phyloP scores from a whole-genome alignment of 2,329 filamentous ascomycete species.

The Alternaria viburni region DNA sequence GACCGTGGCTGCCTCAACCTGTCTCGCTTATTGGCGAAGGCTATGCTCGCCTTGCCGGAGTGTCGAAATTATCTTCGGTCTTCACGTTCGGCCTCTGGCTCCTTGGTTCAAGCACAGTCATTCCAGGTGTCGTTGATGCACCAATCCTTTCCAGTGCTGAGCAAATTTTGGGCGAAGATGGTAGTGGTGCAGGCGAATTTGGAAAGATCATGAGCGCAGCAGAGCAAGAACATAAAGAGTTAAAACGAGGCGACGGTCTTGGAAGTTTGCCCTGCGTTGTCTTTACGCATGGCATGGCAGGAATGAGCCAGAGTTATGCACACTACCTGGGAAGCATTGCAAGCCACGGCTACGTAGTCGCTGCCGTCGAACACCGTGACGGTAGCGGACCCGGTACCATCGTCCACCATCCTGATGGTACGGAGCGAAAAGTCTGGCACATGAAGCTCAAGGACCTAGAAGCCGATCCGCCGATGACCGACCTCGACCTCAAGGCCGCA shows the following conservation, averaged over 20 bases:
- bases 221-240: constrained; percentile 27
- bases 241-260: constrained; percentile 32
- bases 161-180: constrained; percentile 30
- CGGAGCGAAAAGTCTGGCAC: constrained; percentile 47
- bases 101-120: constrained; percentile 50
- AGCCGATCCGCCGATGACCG: constrained; percentile 39
- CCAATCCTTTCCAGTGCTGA: constrained; percentile 42
- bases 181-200: constrained; percentile 18
- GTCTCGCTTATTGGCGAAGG: constrained; percentile 52
- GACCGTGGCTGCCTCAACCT: constrained; percentile 54
- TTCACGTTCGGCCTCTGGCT: constrained; percentile 53
- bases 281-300: constrained; percentile 57
- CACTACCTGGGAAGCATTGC: constrained; percentile 56
- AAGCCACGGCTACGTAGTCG: constrained; percentile 54
- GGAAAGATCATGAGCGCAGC: constrained; percentile 22
- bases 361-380: constrained; percentile 56
- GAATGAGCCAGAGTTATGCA: constrained; percentile 54
- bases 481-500: constrained; percentile 48
- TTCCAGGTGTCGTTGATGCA: constrained; percentile 53
- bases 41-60: constrained; percentile 51
- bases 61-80: constrained; percentile 40
- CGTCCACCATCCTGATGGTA: constrained; percentile 46
- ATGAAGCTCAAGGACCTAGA: constrained; percentile 45
- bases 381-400: constrained; percentile 54
- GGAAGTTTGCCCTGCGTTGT: constrained; percentile 52